Evolutionary conservation across 306 rosid species (phyloP).

Genomic region (Vigna angularis): DNA sequence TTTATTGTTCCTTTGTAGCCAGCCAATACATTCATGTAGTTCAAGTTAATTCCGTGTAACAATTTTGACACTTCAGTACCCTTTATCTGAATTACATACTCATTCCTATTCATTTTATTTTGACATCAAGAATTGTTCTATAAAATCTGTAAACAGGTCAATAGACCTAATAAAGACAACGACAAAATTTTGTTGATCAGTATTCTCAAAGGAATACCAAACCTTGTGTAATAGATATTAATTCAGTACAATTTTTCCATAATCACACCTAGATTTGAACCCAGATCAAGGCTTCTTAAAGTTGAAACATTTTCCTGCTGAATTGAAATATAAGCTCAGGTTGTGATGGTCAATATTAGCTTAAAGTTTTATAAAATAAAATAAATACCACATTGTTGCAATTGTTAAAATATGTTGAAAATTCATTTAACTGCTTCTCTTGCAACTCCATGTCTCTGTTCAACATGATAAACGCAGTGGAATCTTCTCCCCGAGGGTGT

Average conservation of each 20-base stretch:
- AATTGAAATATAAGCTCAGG: too few relatives aligned
- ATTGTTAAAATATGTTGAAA: too few relatives aligned
- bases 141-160: too few relatives aligned
- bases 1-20: background rate
- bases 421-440: too few relatives aligned
- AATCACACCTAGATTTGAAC: background rate
- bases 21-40: background rate
- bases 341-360: too few relatives aligned
- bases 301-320: background rate
- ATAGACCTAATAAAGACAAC: too few relatives aligned
- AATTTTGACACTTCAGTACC: background rate
- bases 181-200: too few relatives aligned
- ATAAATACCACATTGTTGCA: too few relatives aligned
- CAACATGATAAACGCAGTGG: too few relatives aligned
- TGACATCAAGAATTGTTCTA: background rate
- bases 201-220: background rate
- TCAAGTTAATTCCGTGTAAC: background rate
- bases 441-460: too few relatives aligned
- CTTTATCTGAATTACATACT: background rate
- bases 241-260: background rate
- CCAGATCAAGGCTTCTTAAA: background rate
- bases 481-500: too few relatives aligned
- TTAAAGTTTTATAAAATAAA: too few relatives aligned
- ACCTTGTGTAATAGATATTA: background rate
- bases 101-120: background rate